Evolutionary conservation across 2,329 filamentous ascomycete species (phyloP), one percentile per base, ranked within the genome.

Genomic region (Xylaria sp.): DNA sequence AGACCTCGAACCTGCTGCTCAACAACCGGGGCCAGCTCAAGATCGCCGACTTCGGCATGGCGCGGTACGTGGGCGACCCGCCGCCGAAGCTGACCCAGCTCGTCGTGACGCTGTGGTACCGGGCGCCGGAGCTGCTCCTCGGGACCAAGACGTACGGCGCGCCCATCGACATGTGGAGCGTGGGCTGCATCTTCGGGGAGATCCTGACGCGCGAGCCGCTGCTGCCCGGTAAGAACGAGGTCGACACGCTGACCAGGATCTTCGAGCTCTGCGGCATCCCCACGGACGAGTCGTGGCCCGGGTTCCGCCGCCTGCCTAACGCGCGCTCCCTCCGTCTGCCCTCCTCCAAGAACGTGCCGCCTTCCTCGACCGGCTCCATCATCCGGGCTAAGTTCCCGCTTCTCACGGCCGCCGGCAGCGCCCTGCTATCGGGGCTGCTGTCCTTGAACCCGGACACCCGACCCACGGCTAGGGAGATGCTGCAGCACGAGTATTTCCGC

Each of bases 41-140:
- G 81, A 91, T 99, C 72, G 96, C 96, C 68, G 96, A 99, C 81
- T 99, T 99, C 78, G 96, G 96, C 79, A 97, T 99, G 93, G 95
- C 96, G 3, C 89, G 96, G 33, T 96, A 96, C 81, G 92, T 92
- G 65, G 92, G 92, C 59, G 89, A 93, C 74, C 94, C 95, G 4
- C 85, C 90, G 0, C 87, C 90, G 1, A 91, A 92, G 71, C 86
- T 98, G 68, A 98, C 96, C 2, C 92, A 95, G 78, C 88, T 98
- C 56, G 96, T 99, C 70, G 95, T 98, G 20, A 99, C 96, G 6
- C 87, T 99, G 6, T 99, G 96, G 96, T 99, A 99, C 80, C 92
- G 96, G 65, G 88, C 93, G 0, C 96, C 96, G 0, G 96, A 98
- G 81, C 87, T 98, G 11, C 87, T 99, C 1, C 89, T 98, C 3